phyloP scores from a whole-genome alignment of 768 basidiomycete genomes.

The Cubamyces sp. region DNA sequence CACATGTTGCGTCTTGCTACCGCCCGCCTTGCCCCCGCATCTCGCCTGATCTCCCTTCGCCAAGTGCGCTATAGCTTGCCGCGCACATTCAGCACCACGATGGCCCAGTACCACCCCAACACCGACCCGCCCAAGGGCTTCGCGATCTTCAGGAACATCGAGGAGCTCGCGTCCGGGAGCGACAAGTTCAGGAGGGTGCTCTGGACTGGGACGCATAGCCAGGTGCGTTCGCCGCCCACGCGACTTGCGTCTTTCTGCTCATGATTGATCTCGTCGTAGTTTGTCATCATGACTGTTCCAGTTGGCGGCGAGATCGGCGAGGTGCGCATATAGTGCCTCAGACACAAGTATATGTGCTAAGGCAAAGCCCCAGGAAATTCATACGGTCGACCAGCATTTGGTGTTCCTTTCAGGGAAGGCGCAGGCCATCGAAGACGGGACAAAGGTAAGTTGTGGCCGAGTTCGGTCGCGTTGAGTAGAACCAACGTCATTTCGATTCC shows the following conservation, averaged over 20 bases:
- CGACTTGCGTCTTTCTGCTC: not conserved
- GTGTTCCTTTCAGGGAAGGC: slow-evolving; percentile 33
- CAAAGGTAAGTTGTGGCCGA: not conserved
- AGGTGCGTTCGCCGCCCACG: slow-evolving; percentile 19
- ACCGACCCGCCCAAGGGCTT: slow-evolving; percentile 34
- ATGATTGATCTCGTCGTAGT: slow-evolving; percentile 3
- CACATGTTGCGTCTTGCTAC: slow-evolving; percentile 13
- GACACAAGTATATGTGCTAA: slow-evolving; percentile 7
- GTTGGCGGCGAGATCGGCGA: slow-evolving; percentile 35
- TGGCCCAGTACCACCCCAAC: slow-evolving; percentile 31
- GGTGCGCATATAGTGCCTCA: slow-evolving; percentile 8
- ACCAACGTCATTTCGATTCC: not conserved
- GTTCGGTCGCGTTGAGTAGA: not conserved
- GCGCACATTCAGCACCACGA: slow-evolving; percentile 16
- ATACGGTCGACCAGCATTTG: slow-evolving; percentile 35
- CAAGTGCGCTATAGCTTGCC: not conserved
- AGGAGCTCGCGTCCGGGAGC: slow-evolving; percentile 31
- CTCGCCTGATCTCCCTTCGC: not conserved
- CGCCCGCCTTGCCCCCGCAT: not conserved
- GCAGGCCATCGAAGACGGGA: slow-evolving; percentile 30
- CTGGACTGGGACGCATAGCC: slow-evolving; percentile 35
- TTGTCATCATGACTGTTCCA: slow-evolving; percentile 37
- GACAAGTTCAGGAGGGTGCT: slow-evolving; percentile 35
- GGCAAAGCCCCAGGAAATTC: slow-evolving; percentile 27
- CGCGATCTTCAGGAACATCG: slow-evolving; percentile 31